These are phyloP conservation scores for Plasmodium malariae DNA, from an alignment of 169 alveolate species.

Conservation along the genomic window DNA sequence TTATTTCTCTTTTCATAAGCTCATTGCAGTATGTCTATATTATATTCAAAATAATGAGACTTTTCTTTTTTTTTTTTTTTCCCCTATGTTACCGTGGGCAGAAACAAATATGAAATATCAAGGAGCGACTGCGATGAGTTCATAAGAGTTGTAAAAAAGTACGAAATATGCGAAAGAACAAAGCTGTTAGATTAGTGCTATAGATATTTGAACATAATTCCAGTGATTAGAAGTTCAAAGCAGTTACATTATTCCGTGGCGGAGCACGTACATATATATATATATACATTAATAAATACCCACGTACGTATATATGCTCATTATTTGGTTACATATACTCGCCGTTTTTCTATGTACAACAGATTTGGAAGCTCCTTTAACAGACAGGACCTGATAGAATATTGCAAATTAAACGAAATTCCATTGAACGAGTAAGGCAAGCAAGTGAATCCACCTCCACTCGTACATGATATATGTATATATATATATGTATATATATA, in stretches of 20 bases:
- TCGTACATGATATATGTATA: neutral
- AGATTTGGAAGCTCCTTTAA: constrained; percentile 20
- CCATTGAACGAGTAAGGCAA: constrained; percentile 48
- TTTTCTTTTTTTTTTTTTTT: constrained; percentile 6
- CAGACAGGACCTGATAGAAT: constrained; percentile 25
- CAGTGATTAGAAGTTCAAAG: no score
- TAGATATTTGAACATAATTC: no score
- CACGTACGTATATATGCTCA: no score
- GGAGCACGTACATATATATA: no score
- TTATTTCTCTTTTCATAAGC: no score
- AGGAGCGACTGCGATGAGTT: constrained; percentile 58
- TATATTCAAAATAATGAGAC: neutral
- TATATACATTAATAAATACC: no score
- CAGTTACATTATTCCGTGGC: no score
- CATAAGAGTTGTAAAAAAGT: constrained; percentile 44
- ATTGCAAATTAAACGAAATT: constrained; percentile 19
- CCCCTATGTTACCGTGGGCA: neutral
- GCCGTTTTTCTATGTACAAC: neutral
- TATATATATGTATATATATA: neutral
- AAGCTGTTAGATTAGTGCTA: neutral
- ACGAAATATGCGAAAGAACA: neutral
- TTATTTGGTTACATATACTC: no score
- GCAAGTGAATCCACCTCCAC: neutral
- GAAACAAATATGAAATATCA: constrained; percentile 24
- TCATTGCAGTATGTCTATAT: neutral